Base-by-base conservation (phyloP, 208 protist species). In the Trypanosoma mega region DNA sequence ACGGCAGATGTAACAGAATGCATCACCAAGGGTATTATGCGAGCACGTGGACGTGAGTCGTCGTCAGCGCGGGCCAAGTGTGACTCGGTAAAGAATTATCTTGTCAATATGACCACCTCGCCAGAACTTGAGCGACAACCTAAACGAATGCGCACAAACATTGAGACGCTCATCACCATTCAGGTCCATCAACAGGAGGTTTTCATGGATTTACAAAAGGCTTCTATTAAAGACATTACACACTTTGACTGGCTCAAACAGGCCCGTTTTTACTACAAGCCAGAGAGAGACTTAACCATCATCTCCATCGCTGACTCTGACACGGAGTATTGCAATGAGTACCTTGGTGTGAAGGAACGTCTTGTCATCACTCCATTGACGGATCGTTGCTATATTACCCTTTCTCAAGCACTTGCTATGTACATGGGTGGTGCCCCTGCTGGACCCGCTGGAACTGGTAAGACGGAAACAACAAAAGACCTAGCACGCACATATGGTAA, bases 391-490 rank as follows among this genome's bases (percentile, higher is more conserved):
- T 98, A 98, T 72, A 95, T 98, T 47, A 99, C 97, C 23, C 82
- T 99, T 14, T 97, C 96, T 23, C 97, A 99, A 70, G 96, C 97
- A 24, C 78, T 98, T 14, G 85, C 91, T 23, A 93, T 98, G 79
- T 97, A 98, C 72, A 93, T 99, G 82, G 98, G 97, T 63, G 96
- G 96, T 50, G 97, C 97, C 24, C 97, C 97, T 8, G 94, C 96
- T 41, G 97, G 97, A 21, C 97, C 97, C 16, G 96, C 97, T 12
- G 97, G 97, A 49, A 98, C 97, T 6, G 97, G 97, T 62, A 99
- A 99, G 78, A 98, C 97, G 3, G 97, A 99, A 80, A 98, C 97
- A 20, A 94, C 93, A 14, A 97, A 97, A 68, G 93, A 97, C 84
- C 79, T 98, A n/a, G 93, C 90, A 1, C 83, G 92, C 29, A 97